These are phyloP conservation scores for Talaromyces borbonicus DNA, from an alignment of 495 filamentous ascomycete genomes.

Conservation along the genomic window DNA sequence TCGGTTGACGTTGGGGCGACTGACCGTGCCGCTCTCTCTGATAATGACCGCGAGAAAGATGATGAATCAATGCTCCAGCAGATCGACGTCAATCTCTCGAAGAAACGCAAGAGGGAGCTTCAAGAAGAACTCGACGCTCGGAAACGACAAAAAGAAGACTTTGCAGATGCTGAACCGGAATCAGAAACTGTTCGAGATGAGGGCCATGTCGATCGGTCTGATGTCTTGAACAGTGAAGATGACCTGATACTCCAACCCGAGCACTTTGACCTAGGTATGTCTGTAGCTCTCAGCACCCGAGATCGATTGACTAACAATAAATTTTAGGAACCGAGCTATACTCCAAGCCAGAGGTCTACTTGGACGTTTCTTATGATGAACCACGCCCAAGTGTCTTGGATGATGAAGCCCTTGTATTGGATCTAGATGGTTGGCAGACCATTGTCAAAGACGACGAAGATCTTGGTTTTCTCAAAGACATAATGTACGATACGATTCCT, in stretches of 20 bases:
- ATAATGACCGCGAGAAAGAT: slow-evolving; percentile 3
- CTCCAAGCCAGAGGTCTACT: slow-evolving; percentile 37
- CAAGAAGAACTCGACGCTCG: slow-evolving; percentile 47
- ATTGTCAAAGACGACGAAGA: slow-evolving; percentile 75
- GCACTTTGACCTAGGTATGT: background rate
- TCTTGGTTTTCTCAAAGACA: slow-evolving; percentile 44
- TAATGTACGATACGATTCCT: slow-evolving; percentile 34
- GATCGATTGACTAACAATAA: background rate
- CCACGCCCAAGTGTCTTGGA: slow-evolving; percentile 60
- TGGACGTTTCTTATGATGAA: slow-evolving; percentile 49
- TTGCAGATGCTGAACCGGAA: slow-evolving; percentile 61
- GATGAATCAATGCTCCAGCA: slow-evolving; percentile 3
- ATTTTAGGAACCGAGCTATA: background rate
- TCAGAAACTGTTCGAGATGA: slow-evolving; percentile 16
- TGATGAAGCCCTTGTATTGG: slow-evolving; percentile 53
- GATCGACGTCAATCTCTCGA: slow-evolving; percentile 18
- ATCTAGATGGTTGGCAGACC: slow-evolving; percentile 71
- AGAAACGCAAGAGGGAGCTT: slow-evolving; percentile 61
- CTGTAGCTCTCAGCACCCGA: background rate
- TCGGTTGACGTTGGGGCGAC: background rate
- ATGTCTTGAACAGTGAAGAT: background rate
- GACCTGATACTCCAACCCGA: background rate
- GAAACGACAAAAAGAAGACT: slow-evolving; percentile 68
- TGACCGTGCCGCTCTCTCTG: background rate
- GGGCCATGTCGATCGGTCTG: background rate